phyloP scores from a whole-genome alignment of 2,329 filamentous ascomycete genomes.

The Sporothrix humicola region DNA sequence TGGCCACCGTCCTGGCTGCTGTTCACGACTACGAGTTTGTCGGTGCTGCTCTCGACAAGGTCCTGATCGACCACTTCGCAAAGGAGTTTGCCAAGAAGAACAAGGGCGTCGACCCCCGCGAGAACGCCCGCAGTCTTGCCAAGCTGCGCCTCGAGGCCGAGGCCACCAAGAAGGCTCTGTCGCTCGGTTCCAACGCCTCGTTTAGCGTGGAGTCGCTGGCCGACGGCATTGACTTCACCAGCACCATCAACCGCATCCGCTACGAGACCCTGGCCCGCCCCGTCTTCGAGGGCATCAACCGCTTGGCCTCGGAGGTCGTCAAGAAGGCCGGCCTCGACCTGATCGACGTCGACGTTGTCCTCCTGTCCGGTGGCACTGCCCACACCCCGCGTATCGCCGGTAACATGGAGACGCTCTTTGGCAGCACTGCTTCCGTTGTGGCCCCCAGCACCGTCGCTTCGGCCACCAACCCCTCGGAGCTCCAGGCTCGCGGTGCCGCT shows the following conservation, averaged over 20 bases:
- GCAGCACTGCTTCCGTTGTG: constrained; percentile 75
- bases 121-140: constrained; percentile 79
- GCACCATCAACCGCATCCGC: constrained; percentile 89
- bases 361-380: constrained; percentile 87
- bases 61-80: constrained; percentile 92
- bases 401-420: constrained; percentile 81
- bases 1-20: constrained; percentile 94
- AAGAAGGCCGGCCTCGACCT: constrained; percentile 93
- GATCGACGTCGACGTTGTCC: constrained; percentile 91
- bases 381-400: constrained; percentile 92
- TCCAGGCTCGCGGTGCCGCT: constrained; percentile 85
- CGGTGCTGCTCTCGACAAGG: constrained; percentile 83
- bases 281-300: constrained; percentile 85
- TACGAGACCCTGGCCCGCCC: constrained; percentile 89
- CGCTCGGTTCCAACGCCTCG: constrained; percentile 82
- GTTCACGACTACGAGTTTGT: constrained; percentile 95
- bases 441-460: constrained; percentile 78
- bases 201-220: constrained; percentile 92
- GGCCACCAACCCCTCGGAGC: constrained; percentile 92
- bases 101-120: constrained; percentile 78
- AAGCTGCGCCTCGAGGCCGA: constrained; percentile 94
- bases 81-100: constrained; percentile 99
- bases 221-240: constrained; percentile 87
- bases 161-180: constrained; percentile 88
- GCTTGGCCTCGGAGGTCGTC: constrained; percentile 80